Base-by-base conservation (phyloP, 345 rosid genomes). In the Raphanus raphanistrum region DNA sequence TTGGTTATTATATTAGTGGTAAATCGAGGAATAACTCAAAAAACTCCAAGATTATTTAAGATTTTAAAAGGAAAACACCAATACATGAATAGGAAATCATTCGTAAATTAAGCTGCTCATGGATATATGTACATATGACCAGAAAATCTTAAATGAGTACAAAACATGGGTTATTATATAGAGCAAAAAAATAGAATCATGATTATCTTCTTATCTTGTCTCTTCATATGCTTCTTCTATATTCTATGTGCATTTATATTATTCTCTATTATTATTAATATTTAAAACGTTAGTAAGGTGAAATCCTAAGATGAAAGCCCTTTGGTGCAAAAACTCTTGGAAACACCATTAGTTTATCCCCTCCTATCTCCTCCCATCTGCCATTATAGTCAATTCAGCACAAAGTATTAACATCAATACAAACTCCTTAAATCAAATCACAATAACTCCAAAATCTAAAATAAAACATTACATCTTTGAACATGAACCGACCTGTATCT, bases 261-360 rank as follows among this genome's bases (percentile, higher is more conserved):
- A 63, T 54, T 74, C 54, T 54, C 71, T 64, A 74, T 2, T n/a
- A 21, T 52, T 15, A 32, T 32, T 50, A 45, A 7, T 31, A 6
- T 15, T 3, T 32, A 0, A 26, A 58, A 25, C 48, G 13, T 50
- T 78, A 82, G 87, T 82, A 72, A 32, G 84, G 68, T 61, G 87
- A 86, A 52, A 93, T 88, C 74, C 84, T 87, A 50, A 93, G 76
- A 84, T 89, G 97, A 1, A 87, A 75, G 32, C 98, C 98, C 72
- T 91, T 89, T 35, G 97, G 96, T 76, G 98, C 98, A 84, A 86
- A 90, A 61, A 93, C 96, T 88, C 98, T 89, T 54, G 98, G 98
- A 70, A 93, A 93, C 70, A 88, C 90, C 87, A 88, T 73, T 36
- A 91, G 6, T 73, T 82, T 83, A n/a, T 89, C 90, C 21, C 89